These are phyloP conservation scores for Biscogniauxia marginata DNA, from an alignment of 2,329 filamentous ascomycete species.

Conservation along the genomic window DNA sequence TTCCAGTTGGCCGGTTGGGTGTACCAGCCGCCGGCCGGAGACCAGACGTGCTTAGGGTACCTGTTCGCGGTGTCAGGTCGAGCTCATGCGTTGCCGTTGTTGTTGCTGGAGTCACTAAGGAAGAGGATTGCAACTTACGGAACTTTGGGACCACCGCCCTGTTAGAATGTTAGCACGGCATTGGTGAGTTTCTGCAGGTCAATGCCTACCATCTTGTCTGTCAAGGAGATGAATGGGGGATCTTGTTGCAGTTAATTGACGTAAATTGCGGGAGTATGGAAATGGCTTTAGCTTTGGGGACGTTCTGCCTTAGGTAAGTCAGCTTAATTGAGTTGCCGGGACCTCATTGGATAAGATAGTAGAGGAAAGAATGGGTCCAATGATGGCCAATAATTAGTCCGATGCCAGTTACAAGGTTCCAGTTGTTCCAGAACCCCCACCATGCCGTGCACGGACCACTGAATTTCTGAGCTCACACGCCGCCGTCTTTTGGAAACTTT, in stretches of 20 bases:
- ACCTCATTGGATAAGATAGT: conserved; percentile 9
- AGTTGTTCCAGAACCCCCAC: too few species aligned
- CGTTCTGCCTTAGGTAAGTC: conserved; percentile 4
- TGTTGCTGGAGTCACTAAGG: conserved; percentile 1
- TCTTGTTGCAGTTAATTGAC: conserved; percentile 33
- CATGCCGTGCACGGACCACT: conserved; percentile 11
- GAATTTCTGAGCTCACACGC: conserved; percentile 2
- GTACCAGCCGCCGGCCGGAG: conserved; percentile 97
- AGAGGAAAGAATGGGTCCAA: neutral
- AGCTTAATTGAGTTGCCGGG: conserved; percentile 10
- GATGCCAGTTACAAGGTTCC: conserved; percentile 4
- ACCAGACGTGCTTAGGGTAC: conserved; percentile 99
- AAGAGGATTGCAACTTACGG: conserved; percentile 44
- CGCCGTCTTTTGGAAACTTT: conserved; percentile 28
- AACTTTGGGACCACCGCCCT: conserved; percentile 74
- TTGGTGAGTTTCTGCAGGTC: neutral
- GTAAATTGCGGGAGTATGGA: conserved; percentile 20
- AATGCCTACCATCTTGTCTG: conserved; percentile 56
- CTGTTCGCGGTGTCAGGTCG: conserved; percentile 44
- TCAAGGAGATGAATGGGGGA: conserved; percentile 25
- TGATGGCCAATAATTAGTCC: conserved; percentile 21
- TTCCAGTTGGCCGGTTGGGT: conserved; percentile 93
- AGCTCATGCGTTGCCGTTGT: conserved; percentile 7
- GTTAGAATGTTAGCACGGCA: conserved; percentile 39
- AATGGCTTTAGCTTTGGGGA: neutral